Conservation (phyloP, 2,329 filamentous ascomycete species). For the Nothophaeocryptopus gaeumannii region DNA sequence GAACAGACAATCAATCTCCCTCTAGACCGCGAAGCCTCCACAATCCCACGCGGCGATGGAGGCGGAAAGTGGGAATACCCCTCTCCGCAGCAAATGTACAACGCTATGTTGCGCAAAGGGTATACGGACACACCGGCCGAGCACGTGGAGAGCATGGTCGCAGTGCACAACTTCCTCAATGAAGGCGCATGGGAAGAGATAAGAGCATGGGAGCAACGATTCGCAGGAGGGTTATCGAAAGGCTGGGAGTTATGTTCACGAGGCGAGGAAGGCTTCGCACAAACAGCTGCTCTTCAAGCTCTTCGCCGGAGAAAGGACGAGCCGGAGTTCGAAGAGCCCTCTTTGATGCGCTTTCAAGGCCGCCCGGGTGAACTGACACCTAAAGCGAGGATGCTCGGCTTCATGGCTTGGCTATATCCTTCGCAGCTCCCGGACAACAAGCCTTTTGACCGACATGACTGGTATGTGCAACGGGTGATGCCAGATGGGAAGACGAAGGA, state of each 20-base stretch:
- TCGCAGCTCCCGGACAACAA: conserved; percentile 73
- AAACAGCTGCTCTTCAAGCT: conserved; percentile 26
- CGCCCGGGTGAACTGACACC: conserved; percentile 86
- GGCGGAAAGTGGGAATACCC: conserved; percentile 93
- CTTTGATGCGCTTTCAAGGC: conserved; percentile 82
- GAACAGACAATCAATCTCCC: conserved; percentile 73
- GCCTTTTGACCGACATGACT: conserved; percentile 96
- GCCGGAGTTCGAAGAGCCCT: conserved; percentile 55
- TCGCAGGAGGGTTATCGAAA: conserved; percentile 66
- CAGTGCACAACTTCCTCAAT: conserved; percentile 96
- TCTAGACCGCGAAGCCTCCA: conserved; percentile 76
- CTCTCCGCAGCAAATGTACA: conserved; percentile 99
- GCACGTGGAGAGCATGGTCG: conserved; percentile 94
- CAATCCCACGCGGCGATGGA: conserved; percentile 80
- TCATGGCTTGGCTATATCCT: conserved; percentile 76
- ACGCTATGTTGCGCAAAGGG: conserved; percentile 91
- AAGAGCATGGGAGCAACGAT: conserved; percentile 86
- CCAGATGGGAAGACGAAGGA: conserved; percentile 67
- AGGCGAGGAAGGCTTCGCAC: conserved; percentile 35
- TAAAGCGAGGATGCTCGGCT: conserved; percentile 80
- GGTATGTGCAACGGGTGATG: conserved; percentile 77
- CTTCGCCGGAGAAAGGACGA: conserved; percentile 20
- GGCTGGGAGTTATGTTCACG: conserved; percentile 35
- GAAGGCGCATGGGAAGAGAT: conserved; percentile 97
- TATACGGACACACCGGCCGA: conserved; percentile 92